Conservation (phyloP, 73 alveolate species). For the Paramecium caudatum region DNA sequence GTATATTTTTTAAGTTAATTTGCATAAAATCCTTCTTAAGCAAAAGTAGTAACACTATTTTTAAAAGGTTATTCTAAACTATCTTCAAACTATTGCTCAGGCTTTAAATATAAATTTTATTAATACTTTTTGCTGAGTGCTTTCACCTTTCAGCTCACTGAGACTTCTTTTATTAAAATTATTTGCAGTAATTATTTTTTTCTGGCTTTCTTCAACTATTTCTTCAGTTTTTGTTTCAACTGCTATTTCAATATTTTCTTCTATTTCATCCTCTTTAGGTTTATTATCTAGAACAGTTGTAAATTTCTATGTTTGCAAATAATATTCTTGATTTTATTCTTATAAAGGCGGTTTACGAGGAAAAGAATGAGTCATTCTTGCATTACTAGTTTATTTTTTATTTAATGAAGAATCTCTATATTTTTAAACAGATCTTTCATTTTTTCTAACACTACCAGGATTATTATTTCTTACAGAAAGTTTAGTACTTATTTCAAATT, state of each 20-base stretch:
- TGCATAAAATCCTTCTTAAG: conserved; percentile 67
- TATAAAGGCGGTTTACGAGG: conserved; percentile 42
- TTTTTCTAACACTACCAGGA: conserved; percentile 39
- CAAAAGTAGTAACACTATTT: conserved; percentile 51
- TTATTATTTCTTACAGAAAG: conserved; percentile 6
- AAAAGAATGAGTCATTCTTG: conserved; percentile 32
- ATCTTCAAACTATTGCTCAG: conserved; percentile 27
- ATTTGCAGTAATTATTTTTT: conserved; percentile 40
- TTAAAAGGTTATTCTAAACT: conserved; percentile 55
- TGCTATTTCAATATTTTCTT: conserved; percentile 53
- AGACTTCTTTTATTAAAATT: conserved; percentile 50
- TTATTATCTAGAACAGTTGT: conserved; percentile 7
- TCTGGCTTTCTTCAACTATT: conserved; percentile 24
- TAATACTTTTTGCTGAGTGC: not conserved
- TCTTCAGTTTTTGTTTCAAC: conserved; percentile 13
- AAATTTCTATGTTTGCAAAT: conserved; percentile 39
- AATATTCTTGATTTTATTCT: conserved; percentile 27
- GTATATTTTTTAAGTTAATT: conserved; percentile 56
- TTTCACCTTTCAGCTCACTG: conserved; percentile 47
- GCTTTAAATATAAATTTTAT: not conserved
- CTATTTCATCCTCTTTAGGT: conserved; percentile 53
- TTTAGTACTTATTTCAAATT: conserved; percentile 47
- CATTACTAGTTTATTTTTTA: not conserved
- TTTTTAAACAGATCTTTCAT: conserved; percentile 50
- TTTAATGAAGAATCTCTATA: not conserved